A percentile compares a stretch with the other conserved stretches of the same genome.
Evolutionary conservation across 2,329 filamentous ascomycete species (phyloP).

Genomic region (Apiospora marii): DNA sequence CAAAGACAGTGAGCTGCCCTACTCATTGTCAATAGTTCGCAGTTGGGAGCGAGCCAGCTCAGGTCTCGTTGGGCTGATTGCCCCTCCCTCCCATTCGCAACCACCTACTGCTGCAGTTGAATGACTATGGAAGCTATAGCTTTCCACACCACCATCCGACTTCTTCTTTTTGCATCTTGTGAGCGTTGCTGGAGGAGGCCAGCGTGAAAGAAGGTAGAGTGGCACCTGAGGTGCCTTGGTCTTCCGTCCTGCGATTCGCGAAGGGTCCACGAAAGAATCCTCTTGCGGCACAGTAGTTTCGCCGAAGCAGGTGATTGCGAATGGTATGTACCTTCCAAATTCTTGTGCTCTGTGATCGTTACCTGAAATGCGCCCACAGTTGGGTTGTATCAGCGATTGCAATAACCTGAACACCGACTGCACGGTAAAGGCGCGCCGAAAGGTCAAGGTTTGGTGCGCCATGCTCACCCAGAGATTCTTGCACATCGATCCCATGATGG

Average conservation of each 20-base stretch:
- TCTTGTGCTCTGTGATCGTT: background rate
- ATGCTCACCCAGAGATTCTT: background rate
- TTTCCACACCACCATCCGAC: background rate
- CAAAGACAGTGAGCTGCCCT: slow-evolving; percentile 8
- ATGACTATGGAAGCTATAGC: slow-evolving; percentile 3
- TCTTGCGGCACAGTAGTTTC: background rate
- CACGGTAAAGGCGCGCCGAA: background rate
- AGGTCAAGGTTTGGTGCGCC: background rate
- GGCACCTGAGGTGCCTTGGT: background rate
- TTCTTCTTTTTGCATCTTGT: background rate
- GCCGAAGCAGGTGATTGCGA: slow-evolving; percentile 8
- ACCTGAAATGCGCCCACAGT: slow-evolving; percentile 1
- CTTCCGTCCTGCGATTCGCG: background rate
- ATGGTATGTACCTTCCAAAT: background rate
- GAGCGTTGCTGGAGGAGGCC: background rate
- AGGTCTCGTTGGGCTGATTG: background rate
- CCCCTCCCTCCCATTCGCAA: background rate
- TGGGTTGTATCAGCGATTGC: background rate
- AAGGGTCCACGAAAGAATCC: background rate
- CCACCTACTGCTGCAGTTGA: background rate
- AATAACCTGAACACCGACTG: background rate
- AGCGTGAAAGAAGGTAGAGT: background rate
- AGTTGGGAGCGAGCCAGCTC: background rate
- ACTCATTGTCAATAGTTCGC: background rate
- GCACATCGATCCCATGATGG: slow-evolving; percentile 17